These are phyloP conservation scores for Tetrahymena borealis DNA, from an alignment of 73 alveolate genomes.

Conservation along the genomic window DNA sequence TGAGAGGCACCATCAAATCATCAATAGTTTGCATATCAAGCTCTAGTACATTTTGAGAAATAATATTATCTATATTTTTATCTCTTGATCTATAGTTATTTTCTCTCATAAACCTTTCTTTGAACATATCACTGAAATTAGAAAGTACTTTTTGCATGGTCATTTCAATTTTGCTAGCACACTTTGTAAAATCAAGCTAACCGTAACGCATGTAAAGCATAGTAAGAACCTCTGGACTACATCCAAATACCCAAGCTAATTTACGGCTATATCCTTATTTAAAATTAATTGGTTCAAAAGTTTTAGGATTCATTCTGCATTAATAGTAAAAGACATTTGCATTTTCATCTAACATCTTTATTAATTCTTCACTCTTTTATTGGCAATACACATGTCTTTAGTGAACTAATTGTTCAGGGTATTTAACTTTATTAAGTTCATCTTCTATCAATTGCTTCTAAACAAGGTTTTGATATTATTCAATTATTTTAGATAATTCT, in stretches of 20 bases:
- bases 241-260: neutral
- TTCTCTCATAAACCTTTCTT: neutral
- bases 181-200: neutral
- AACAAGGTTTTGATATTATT: neutral
- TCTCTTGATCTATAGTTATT: neutral
- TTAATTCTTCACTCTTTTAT: neutral
- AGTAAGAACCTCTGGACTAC: neutral
- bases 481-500: neutral
- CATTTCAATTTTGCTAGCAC: neutral
- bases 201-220: neutral
- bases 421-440: neutral
- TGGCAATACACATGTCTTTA: neutral
- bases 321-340: neutral
- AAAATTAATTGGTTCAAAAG: neutral
- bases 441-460: neutral
- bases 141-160: neutral
- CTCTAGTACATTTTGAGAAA: neutral
- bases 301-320: neutral
- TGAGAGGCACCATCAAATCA: neutral
- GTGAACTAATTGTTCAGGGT: neutral
- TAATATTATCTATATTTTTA: neutral
- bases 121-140: neutral
- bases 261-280: neutral
- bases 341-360: neutral
- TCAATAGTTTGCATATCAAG: neutral